Conservation (phyloP, 1,284 basidiomycete genomes). For the Phlebopus sp. region DNA sequence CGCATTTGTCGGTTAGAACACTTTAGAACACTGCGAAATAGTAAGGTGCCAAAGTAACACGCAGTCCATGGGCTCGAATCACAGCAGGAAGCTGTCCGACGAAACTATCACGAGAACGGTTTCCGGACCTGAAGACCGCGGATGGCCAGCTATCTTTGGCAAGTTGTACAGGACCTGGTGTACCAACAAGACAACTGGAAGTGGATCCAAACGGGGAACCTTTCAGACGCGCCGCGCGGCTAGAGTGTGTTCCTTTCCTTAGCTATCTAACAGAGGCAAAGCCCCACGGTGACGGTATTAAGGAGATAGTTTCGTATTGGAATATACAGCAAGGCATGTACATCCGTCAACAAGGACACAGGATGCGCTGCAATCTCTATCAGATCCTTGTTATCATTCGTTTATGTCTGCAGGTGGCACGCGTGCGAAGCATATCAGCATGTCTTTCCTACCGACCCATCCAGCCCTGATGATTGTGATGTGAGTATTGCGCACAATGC, state of each 20-base stretch:
- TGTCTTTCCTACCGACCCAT: conserved; percentile 50
- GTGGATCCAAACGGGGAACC: background rate
- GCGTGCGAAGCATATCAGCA: conserved; percentile 2
- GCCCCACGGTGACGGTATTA: conserved; percentile 1
- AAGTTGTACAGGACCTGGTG: background rate
- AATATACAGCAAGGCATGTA: conserved; percentile 12
- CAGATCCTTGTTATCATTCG: conserved; percentile 2
- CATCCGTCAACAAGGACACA: conserved; percentile 18
- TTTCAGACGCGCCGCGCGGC: conserved; percentile 1
- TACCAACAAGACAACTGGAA: background rate
- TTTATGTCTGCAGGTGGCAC: background rate
- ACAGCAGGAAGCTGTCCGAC: background rate
- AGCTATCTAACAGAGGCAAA: conserved; percentile 5
- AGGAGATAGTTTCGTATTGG: background rate
- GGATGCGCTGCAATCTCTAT: conserved; percentile 3
- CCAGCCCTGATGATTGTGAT: conserved; percentile 49
- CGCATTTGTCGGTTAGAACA: background rate
- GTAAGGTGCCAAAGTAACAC: background rate
- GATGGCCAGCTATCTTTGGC: conserved; percentile 1
- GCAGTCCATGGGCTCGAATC: background rate
- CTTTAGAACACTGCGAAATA: background rate
- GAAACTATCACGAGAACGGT: background rate
- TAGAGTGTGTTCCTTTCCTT: conserved; percentile 14
- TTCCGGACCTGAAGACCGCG: background rate
- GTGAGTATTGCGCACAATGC: conserved; percentile 14